A percentile compares a stretch with the other conserved stretches of the same genome.
These are phyloP conservation scores for Phytophthora hybrid DNA, from an alignment of 352 stramenopile genomes.

Conservation along the genomic window DNA sequence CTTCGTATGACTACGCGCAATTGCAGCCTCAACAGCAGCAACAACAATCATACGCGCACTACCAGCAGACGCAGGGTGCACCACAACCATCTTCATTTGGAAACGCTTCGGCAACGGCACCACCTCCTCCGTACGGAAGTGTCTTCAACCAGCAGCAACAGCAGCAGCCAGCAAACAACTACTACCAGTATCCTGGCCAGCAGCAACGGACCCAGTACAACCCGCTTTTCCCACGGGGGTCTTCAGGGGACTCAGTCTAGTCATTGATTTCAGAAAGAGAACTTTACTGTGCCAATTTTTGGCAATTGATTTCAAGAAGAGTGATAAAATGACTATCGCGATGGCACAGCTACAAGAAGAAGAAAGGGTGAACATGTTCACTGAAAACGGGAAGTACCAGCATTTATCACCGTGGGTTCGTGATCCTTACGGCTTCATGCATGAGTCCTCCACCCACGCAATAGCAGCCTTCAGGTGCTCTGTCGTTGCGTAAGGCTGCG, in stretches of 20 bases:
- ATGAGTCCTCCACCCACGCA: constrained; percentile 31
- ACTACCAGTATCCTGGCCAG: constrained; percentile 60
- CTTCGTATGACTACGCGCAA: constrained; percentile 49
- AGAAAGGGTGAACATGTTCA: background rate
- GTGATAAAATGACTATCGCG: background rate
- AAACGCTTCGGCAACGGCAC: constrained; percentile 37
- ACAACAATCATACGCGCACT: constrained; percentile 47
- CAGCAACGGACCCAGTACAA: constrained; percentile 38
- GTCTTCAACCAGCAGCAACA: constrained; percentile 53
- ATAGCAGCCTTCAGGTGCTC: constrained; percentile 31
- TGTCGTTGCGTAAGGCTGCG: background rate
- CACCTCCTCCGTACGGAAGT: constrained; percentile 50
- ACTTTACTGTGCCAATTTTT: background rate
- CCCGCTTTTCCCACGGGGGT: constrained; percentile 24
- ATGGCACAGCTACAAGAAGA: background rate
- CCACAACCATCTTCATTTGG: constrained; percentile 33
- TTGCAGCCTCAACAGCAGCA: constrained; percentile 47
- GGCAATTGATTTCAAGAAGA: no score
- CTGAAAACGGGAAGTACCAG: background rate
- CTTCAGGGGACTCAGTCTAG: constrained; percentile 37
- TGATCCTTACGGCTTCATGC: constrained; percentile 1
- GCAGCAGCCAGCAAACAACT: constrained; percentile 37
- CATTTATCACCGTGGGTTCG: background rate
- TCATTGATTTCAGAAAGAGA: background rate
- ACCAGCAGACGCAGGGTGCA: constrained; percentile 45